Base-by-base conservation (phyloP, 2,329 filamentous ascomycete species). In the Fusarium nematophilum region DNA sequence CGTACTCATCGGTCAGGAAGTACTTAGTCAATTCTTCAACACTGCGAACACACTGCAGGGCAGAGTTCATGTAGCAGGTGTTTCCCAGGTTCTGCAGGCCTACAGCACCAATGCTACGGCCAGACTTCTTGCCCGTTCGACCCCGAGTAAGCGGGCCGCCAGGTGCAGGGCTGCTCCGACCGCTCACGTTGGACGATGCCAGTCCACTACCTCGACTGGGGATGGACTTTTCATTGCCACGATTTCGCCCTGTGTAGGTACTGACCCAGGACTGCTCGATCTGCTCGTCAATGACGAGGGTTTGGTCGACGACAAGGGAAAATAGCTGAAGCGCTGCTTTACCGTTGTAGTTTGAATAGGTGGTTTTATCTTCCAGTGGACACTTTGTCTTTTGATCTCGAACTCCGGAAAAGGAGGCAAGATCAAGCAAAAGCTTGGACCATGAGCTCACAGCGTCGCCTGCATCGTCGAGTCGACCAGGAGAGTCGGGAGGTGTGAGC, bases 31-130 rank as follows among this genome's bases (percentile, higher is more conserved):
- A 79, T 75, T 99, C 95, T 71, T 97, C 92, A 0, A 97, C 93
- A 67, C 92, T 96, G 44, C 94, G 88, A 45, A 99, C 86, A 73
- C 95, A 99, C 73, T 99, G 95, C 49, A 98, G 81, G 9, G 95
- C 95, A 17, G 94, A 97, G 75, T 98, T 98, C 93, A 98, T 97
- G 78, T 99, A 99, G 77, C 95, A 99, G 0, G 95, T 98, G 70
- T 99, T 99, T 42, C 95, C 95, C 11, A 99, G 79, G 70, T 99
- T 99, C 62, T 86, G 87, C 46, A 99, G 79, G 27, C 95, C 95
- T 34, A 93, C 90, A 33, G 89, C 90, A 26, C 95, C 95, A 27
- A 87, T 76, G 10, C 86, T 86, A 59, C 88, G 87, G 9, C 90
- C 90, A 31, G 87, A 85, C 64, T 87, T 90, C 61, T 87, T 88